These are phyloP conservation scores for Bullera alba DNA, from an alignment of 768 basidiomycete genomes.

Conservation along the genomic window DNA sequence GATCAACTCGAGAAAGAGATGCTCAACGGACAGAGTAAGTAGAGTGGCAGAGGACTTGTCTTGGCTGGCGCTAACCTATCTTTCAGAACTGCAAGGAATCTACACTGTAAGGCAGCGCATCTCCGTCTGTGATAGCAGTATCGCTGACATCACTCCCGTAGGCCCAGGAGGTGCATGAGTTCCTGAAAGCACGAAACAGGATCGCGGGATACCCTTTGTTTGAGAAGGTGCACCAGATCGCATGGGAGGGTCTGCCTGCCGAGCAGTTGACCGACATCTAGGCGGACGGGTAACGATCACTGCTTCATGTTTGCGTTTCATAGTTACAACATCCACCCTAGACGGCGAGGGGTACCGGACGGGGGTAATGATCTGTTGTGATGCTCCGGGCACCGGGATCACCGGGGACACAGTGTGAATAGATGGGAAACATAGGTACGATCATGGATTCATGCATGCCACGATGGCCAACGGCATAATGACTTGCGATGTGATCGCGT, in stretches of 20 bases:
- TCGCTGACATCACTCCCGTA: conserved; percentile 13
- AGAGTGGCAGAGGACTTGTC: not conserved
- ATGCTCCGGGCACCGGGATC: no score
- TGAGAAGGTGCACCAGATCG: conserved; percentile 43
- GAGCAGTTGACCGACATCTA: conserved; percentile 40
- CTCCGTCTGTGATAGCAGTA: not conserved
- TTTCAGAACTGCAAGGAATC: conserved; percentile 48
- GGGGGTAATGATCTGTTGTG: no score
- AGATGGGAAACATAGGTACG: no score
- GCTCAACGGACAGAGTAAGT: conserved; percentile 49
- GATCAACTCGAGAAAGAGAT: conserved; percentile 49
- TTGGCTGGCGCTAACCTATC: conserved; percentile 10
- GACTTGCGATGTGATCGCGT: no score
- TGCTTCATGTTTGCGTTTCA: no score
- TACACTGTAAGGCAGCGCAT: conserved; percentile 32
- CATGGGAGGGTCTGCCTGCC: conserved; percentile 39
- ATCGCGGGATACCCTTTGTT: conserved; percentile 50
- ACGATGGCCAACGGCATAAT: no score
- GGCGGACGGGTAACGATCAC: no score
- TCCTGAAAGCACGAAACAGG: conserved; percentile 46
- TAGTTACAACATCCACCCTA: no score
- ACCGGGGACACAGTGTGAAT: no score
- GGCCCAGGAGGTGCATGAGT: conserved; percentile 48
- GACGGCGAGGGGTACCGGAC: no score
- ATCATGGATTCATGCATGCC: no score